phyloP scores from a whole-genome alignment of 805 yeast genomes.

The Starmerella scarabaei region DNA sequence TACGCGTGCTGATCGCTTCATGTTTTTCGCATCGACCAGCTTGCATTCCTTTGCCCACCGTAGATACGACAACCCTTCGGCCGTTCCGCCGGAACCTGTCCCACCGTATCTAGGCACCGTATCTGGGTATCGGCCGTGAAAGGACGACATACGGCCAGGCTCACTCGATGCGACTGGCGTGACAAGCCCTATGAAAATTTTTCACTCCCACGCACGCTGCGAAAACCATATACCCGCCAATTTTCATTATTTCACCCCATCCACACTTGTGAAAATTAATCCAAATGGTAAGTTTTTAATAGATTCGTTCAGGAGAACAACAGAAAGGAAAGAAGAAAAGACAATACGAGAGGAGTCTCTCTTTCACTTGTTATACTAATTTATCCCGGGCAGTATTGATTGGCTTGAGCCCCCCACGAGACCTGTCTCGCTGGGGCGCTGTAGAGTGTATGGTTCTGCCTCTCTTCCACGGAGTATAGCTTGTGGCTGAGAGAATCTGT shows the following conservation, averaged over 20 bases:
- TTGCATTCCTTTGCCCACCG: too few species aligned
- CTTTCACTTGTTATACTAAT: conserved; percentile 14
- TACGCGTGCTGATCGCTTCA: too few species aligned
- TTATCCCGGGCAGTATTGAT: conserved; percentile 13
- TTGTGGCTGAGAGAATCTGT: conserved; percentile 19
- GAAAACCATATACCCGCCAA: background rate
- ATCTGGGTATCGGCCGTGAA: too few species aligned
- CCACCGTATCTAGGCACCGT: too few species aligned
- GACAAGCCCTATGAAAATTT: conserved; percentile 1
- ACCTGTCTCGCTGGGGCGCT: conserved; percentile 1
- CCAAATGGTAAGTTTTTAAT: conserved; percentile 19
- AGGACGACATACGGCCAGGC: too few species aligned
- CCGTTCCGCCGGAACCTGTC: too few species aligned
- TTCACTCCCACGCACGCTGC: conserved; percentile 1
- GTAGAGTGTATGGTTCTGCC: conserved; percentile 21
- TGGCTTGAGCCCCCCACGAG: conserved; percentile 9
- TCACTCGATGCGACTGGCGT: too few species aligned
- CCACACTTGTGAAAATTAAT: background rate
- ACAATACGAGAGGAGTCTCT: background rate
- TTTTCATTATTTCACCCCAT: background rate
- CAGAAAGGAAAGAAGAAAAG: background rate
- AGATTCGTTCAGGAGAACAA: conserved; percentile 2
- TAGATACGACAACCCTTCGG: too few species aligned
- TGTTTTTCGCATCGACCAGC: too few species aligned
- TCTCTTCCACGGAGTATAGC: conserved; percentile 23